A percentile compares a stretch with the other conserved stretches of the same genome.
These are phyloP conservation scores for Linnemannia hyalina DNA, from an alignment of 192 early-diverging fungal species.

Conservation along the genomic window DNA sequence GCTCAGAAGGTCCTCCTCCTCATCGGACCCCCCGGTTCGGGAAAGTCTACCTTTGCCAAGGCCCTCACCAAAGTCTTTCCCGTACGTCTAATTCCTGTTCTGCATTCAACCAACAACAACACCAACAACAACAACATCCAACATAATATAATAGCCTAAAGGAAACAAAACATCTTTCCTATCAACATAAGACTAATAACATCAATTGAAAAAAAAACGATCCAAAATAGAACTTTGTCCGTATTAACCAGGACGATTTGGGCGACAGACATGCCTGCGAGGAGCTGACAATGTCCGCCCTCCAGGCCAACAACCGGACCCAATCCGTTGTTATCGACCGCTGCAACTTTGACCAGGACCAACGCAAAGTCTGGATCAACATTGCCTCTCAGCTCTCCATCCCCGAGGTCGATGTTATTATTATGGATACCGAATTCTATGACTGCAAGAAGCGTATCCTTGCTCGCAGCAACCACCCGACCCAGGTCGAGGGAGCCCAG, in stretches of 20 bases:
- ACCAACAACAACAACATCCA: neutral
- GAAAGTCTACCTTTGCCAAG: slow-evolving; percentile 79
- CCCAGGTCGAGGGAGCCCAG: slow-evolving; percentile 74
- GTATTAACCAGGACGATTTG: slow-evolving; percentile 84
- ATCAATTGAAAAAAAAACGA: too few species aligned
- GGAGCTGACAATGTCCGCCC: slow-evolving; percentile 52
- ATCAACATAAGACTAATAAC: neutral
- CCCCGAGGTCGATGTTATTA: slow-evolving; percentile 72
- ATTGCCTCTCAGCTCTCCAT: slow-evolving; percentile 71
- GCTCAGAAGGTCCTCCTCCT: slow-evolving; percentile 72
- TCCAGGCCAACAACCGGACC: slow-evolving; percentile 57
- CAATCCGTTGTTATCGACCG: slow-evolving; percentile 82
- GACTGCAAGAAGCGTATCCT: slow-evolving; percentile 74
- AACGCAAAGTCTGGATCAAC: slow-evolving; percentile 79
- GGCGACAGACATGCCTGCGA: slow-evolving; percentile 77
- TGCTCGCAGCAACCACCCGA: slow-evolving; percentile 74
- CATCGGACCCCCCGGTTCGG: slow-evolving; percentile 82
- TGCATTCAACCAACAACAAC: neutral
- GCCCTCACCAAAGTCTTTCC: slow-evolving; percentile 55
- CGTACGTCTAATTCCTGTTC: slow-evolving; percentile 22
- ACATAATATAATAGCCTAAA: neutral
- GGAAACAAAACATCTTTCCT: neutral
- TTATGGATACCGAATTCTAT: slow-evolving; percentile 71
- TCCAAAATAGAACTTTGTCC: slow-evolving; percentile 64
- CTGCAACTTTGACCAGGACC: slow-evolving; percentile 82